Percentiles rank a stretch among this genome's conserved stretches.
phyloP scores from a whole-genome alignment of 805 yeast genomes.

The Clavispora asparagi region DNA sequence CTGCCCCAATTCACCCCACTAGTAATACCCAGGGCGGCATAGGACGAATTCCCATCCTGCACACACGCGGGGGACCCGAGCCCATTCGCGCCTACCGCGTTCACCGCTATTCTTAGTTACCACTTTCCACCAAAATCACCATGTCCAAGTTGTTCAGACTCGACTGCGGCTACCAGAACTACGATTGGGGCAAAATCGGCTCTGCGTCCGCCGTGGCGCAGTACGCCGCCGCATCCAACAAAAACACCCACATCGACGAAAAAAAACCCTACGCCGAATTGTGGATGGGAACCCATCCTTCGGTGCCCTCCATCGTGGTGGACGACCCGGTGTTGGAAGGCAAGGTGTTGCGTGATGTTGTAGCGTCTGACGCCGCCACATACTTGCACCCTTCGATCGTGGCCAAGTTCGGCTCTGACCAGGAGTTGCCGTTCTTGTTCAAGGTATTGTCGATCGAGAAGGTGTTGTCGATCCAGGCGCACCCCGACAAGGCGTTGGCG shows the following conservation, averaged over 20 bases:
- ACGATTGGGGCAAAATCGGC: slow-evolving; percentile 82
- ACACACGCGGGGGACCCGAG: too few relatives aligned
- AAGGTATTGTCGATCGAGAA: slow-evolving; percentile 90
- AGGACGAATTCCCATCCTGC: too few relatives aligned
- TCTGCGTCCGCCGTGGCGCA: slow-evolving; percentile 82
- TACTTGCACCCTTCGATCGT: slow-evolving; percentile 58
- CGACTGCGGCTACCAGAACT: slow-evolving; percentile 65
- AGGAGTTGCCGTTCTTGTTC: slow-evolving; percentile 86
- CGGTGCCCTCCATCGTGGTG: slow-evolving; percentile 69
- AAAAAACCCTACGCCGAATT: slow-evolving; percentile 89
- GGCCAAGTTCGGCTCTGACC: slow-evolving; percentile 57
- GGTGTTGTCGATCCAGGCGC: slow-evolving; percentile 95
- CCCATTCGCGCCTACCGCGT: not conserved
- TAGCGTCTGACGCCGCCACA: slow-evolving; percentile 52
- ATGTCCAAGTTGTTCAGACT: slow-evolving; percentile 35
- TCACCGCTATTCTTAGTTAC: too few relatives aligned
- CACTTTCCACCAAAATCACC: not conserved
- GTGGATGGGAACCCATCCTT: slow-evolving; percentile 99
- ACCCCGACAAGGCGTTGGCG: slow-evolving; percentile 88
- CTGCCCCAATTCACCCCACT: too few relatives aligned
- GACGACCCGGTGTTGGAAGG: slow-evolving; percentile 33
- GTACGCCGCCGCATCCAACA: slow-evolving; percentile 70
- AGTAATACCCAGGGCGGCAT: too few relatives aligned
- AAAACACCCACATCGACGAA: slow-evolving; percentile 58
- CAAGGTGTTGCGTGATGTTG: slow-evolving; percentile 60